Evolutionary conservation across 106 monocot genomes (phyloP).

Genomic region (Ottelia alismoides): DNA sequence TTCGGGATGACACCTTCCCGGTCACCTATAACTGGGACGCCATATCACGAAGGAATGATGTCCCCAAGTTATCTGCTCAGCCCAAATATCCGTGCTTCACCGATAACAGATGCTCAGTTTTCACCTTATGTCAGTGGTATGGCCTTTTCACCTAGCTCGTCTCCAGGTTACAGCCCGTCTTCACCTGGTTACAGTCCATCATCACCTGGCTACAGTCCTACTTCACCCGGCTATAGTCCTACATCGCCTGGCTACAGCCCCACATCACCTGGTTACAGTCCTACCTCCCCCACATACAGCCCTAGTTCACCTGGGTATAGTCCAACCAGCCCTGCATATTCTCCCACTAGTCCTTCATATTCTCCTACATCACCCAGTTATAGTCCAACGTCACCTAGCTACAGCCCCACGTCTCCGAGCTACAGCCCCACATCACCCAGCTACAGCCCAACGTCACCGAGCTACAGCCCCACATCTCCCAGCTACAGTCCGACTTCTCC

Average conservation of each 20-base stretch:
- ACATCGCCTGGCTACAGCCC: constrained; percentile 90
- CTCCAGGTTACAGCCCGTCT: constrained; percentile 90
- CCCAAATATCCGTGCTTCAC: constrained; percentile 78
- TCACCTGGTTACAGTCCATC: constrained; percentile 93
- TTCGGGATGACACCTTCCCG: constrained; percentile 91
- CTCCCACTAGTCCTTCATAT: constrained; percentile 87
- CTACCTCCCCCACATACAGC: constrained; percentile 85
- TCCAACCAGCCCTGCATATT: constrained; percentile 96
- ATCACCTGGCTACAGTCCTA: constrained; percentile 87
- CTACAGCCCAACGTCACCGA: constrained; percentile 82
- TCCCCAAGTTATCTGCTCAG: constrained; percentile 85
- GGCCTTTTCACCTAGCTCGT: constrained; percentile 84
- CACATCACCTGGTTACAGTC: constrained; percentile 86
- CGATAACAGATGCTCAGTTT: constrained; percentile 92
- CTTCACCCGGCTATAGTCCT: constrained; percentile 86
- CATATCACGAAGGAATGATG: constrained; percentile 97
- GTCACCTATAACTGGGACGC: constrained; percentile 79
- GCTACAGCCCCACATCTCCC: constrained; percentile 80
- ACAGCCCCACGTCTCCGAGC: constrained; percentile 68
- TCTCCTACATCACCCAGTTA: constrained; percentile 62
- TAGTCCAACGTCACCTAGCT: constrained; percentile 53
- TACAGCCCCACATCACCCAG: constrained; percentile 81
- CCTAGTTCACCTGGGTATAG: constrained; percentile 91
- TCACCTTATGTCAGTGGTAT: constrained; percentile 96
- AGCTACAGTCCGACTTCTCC: constrained; percentile 90